These are phyloP conservation scores for Trichoderma polysporum DNA, from an alignment of 2,329 filamentous ascomycete genomes.

Conservation along the genomic window DNA sequence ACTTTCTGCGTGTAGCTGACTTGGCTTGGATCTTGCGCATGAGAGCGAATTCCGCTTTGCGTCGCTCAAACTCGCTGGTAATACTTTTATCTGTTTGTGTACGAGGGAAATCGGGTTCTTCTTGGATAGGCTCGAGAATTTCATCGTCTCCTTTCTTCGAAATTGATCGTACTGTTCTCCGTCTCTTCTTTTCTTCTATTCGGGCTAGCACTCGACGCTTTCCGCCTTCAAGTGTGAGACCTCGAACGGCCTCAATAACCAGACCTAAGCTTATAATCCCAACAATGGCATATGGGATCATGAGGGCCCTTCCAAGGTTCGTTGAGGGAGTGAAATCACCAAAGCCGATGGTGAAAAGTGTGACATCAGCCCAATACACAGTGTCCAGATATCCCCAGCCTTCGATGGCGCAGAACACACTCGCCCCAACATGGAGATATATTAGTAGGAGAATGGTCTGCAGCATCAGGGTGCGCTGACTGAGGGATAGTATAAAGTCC, in stretches of 20 bases:
- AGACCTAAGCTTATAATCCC: conserved; percentile 84
- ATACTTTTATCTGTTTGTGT: conserved; percentile 20
- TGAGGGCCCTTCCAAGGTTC: conserved; percentile 62
- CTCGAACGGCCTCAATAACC: conserved; percentile 77
- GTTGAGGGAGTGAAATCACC: conserved; percentile 54
- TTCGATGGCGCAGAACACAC: conserved; percentile 71
- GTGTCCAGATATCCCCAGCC: conserved; percentile 75
- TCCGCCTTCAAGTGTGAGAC: conserved; percentile 59
- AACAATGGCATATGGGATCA: conserved; percentile 80
- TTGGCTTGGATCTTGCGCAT: conserved; percentile 78
- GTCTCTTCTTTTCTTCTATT: conserved; percentile 60
- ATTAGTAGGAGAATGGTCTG: conserved; percentile 85
- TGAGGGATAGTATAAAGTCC: conserved; percentile 74
- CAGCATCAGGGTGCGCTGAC: conserved; percentile 83
- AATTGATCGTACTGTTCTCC: conserved; percentile 47
- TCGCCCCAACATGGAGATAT: conserved; percentile 76
- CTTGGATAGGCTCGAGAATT: conserved; percentile 46
- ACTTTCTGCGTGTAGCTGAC: conserved; percentile 65
- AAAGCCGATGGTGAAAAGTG: conserved; percentile 63
- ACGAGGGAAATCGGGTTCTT: background rate
- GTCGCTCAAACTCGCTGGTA: conserved; percentile 54
- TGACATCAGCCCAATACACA: conserved; percentile 76
- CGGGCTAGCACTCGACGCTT: conserved; percentile 51
- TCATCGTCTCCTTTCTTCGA: conserved; percentile 45
- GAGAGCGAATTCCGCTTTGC: conserved; percentile 69